phyloP scores from a whole-genome alignment of 441 rosid genomes.

The Mallotus japonicus region DNA sequence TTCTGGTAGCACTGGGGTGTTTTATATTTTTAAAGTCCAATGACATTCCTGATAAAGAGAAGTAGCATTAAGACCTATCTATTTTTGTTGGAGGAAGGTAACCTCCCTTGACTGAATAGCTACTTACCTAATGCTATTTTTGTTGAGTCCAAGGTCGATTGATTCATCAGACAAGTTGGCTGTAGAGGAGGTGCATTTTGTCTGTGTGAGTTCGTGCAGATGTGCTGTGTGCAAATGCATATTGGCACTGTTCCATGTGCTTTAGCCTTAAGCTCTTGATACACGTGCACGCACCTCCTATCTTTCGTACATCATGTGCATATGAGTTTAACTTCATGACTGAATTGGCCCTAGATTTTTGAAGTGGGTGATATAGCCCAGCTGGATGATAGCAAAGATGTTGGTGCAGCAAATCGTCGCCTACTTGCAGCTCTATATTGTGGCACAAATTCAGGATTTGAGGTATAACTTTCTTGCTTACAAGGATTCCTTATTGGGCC shows the following conservation, averaged over 20 bases:
- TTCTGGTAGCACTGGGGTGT: not conserved
- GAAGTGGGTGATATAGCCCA: conserved; percentile 77
- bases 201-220: not conserved
- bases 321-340: conserved; percentile 7
- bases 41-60: not conserved
- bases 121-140: not conserved
- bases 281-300: not conserved
- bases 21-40: not conserved
- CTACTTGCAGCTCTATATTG: conserved; percentile 77
- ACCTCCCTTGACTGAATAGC: not conserved
- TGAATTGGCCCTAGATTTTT: conserved; percentile 52
- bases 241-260: not conserved
- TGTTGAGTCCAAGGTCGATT: not conserved
- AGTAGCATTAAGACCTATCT: not conserved
- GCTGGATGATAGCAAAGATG: conserved; percentile 67
- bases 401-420: conserved; percentile 77
- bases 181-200: not conserved
- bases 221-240: not conserved
- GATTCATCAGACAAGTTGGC: not conserved
- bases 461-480: conserved; percentile 48
- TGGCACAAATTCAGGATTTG: conserved; percentile 93
- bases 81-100: not conserved
- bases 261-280: not conserved
- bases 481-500: not conserved
- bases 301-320: not conserved